Evolutionary conservation across 2,329 filamentous ascomycete genomes (phyloP).

Genomic region (Aspergillus quadricinctus): DNA sequence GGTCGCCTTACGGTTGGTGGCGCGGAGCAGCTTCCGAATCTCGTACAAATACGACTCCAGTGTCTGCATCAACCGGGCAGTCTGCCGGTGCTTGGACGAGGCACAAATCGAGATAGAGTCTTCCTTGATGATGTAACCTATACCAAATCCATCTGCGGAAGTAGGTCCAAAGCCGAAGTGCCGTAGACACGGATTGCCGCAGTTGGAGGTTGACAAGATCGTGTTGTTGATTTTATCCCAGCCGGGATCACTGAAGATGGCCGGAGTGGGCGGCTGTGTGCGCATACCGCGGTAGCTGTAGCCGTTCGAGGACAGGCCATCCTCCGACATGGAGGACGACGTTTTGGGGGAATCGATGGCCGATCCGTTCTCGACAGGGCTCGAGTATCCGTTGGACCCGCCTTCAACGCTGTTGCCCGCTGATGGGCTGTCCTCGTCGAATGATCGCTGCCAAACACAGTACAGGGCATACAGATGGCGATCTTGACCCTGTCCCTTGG

Average conservation of each 20-base stretch:
- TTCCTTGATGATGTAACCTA: slow-evolving; percentile 98
- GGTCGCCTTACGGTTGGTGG: slow-evolving; percentile 56
- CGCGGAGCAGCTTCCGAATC: slow-evolving; percentile 75
- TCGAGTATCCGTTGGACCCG: slow-evolving; percentile 61
- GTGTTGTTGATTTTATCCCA: slow-evolving; percentile 97
- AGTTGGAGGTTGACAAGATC: slow-evolving; percentile 95
- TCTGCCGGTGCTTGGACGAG: slow-evolving; percentile 90
- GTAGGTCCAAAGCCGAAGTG: slow-evolving; percentile 97
- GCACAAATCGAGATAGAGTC: slow-evolving; percentile 87
- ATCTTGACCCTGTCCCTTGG: slow-evolving; percentile 87
- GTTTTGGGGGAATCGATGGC: slow-evolving; percentile 23
- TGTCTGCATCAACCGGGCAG: slow-evolving; percentile 80
- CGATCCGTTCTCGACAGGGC: slow-evolving; percentile 43
- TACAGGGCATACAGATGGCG: slow-evolving; percentile 90
- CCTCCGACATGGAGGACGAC: slow-evolving; percentile 40
- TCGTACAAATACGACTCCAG: slow-evolving; percentile 88
- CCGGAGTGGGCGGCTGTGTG: slow-evolving; percentile 52
- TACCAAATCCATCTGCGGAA: slow-evolving; percentile 89
- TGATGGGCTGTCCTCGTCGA: slow-evolving; percentile 65
- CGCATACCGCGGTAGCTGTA: slow-evolving; percentile 50
- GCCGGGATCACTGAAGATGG: slow-evolving; percentile 79
- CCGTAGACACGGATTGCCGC: slow-evolving; percentile 87
- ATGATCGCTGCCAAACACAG: slow-evolving; percentile 85
- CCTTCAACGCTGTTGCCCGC: slow-evolving; percentile 45
- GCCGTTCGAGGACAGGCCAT: slow-evolving; percentile 49